Base-by-base conservation (phyloP, 140 eudicot genomes). In the Stevia rebaudiana region DNA sequence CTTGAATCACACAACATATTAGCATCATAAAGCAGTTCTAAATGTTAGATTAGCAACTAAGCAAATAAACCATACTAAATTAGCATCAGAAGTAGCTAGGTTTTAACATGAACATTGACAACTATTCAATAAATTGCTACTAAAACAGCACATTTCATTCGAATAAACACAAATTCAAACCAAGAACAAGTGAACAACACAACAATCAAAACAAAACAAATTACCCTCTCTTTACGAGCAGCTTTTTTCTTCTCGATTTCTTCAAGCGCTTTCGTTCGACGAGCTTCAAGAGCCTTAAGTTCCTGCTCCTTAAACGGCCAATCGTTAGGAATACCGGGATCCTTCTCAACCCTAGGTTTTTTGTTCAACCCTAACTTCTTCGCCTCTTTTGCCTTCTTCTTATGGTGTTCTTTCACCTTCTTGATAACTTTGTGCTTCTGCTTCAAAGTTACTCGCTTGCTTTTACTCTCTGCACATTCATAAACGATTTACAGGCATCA, bases 291-390 rank as follows among this genome's bases (percentile, higher is more conserved):
- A 33, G 97, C 96, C 72, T 85, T 88, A 8, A 92, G 97, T 69
- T 92, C 99, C 57, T 88, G 88, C n/a, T 92, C 99, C 95, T 88
- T 92, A 21, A 92, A 92, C 19, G 99, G 99, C 99, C 99, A 88
- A 46, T 92, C 95, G 66, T 92, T 88, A 58, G 99, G 99, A 22
- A 92, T 88, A 7, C 97, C 97, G 0, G 97, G 97, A 59, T 92
- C 99, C 75, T 92, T 92, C 83, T 92, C 96, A 9, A 69, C 84
- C 75, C 76, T 88, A 4, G 80, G 62, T 74, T 78, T 83, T 68
- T 74, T 81, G 53, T 92, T 75, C 49, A 92, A 51, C 0, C 98
- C 98, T 3, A 76, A 76, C 75, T 88, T 92, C 76, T 88, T 92
- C 12, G 98, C 98, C 56, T 85, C 95, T 61, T 92, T 92, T 0